A percentile compares a stretch with the other conserved stretches of the same genome.
phyloP scores from a whole-genome alignment of 768 basidiomycete genomes.

The Suillus alpinus region DNA sequence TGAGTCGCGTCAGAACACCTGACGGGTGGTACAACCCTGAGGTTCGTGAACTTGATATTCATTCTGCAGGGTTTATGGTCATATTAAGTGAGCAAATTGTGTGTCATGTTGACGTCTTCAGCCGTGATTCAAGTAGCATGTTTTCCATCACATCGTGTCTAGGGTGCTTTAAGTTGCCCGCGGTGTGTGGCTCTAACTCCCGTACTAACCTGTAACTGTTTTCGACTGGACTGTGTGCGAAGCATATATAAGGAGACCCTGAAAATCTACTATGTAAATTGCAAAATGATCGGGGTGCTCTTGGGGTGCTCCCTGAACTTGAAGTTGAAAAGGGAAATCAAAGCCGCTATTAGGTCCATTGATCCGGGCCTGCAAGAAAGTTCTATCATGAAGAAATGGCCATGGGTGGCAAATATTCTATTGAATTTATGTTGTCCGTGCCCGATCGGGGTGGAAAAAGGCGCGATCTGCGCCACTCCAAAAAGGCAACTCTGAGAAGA shows the following conservation, averaged over 20 bases:
- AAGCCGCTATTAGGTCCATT: background rate
- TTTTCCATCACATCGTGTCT: slow-evolving; percentile 2
- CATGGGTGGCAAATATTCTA: background rate
- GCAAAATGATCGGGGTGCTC: background rate
- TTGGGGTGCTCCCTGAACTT: slow-evolving; percentile 1
- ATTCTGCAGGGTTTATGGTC: slow-evolving; percentile 1
- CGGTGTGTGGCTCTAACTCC: slow-evolving; percentile 1
- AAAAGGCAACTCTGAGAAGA: background rate
- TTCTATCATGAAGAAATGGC: background rate
- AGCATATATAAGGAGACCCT: slow-evolving; percentile 1
- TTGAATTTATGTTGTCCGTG: background rate
- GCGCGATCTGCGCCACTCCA: background rate
- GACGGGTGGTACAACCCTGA: background rate
- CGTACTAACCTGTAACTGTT: background rate
- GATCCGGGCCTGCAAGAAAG: background rate
- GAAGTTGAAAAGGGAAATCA: background rate
- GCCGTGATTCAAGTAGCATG: background rate
- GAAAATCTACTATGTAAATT: background rate
- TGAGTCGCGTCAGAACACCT: background rate
- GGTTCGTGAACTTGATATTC: background rate
- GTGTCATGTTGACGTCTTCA: slow-evolving; percentile 5
- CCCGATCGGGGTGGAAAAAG: background rate
- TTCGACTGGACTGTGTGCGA: background rate
- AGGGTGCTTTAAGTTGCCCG: slow-evolving; percentile 2
- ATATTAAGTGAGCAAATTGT: background rate